Evolutionary conservation across 176 grass and related monocot species (phyloP), one percentile per base, ranked within the genome.

Genomic region (Hordeum marinum): DNA sequence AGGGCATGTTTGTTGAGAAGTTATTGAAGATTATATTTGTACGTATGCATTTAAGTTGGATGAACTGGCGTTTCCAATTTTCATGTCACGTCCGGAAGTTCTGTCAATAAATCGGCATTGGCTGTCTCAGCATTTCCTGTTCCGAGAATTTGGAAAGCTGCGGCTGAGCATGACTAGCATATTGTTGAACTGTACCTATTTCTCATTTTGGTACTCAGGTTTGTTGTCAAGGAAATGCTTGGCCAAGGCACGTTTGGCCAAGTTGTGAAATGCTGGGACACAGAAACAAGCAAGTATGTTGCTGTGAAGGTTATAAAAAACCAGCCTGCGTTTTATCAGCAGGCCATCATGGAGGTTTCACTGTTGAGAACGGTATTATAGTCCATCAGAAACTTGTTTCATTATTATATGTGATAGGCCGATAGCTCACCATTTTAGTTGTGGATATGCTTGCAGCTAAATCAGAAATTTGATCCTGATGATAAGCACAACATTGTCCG

Each of bases 221-320:
- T 96, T 65, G 46, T 92, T 35, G 97, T 96, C 84, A 96, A 99
- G 85, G 97, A 99, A 89, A 91, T 96, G 82, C 97, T 99, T 70
- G 97, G 97, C 60, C 97, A 96, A 90, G 97, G 97, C 71, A 96
- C 97, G 9, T 99, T 99, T 86, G 97, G 97, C 74, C 97, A 99
- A 80, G 97, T 99, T 75, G 94, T 87, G 52, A 96, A 96, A 82
- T 96, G 97, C 88, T 96, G 86, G 93, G 91, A 92, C 69, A 83
- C 90, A 35, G 90, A 96, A 85, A 91, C 88, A 55, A 89, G 90
- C 9, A 76, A 60, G 55, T 99, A 91, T 84, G 89, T 96, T 92
- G 97, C 97, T 75, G 97, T 99, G 11, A 99, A 99, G 82, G 91
- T 99, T 81, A 99, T 99, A 81, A 99, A 99, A 94, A 99, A 99